phyloP scores from a whole-genome alignment of 345 rosid species.

The Ceriops zippeliana region DNA sequence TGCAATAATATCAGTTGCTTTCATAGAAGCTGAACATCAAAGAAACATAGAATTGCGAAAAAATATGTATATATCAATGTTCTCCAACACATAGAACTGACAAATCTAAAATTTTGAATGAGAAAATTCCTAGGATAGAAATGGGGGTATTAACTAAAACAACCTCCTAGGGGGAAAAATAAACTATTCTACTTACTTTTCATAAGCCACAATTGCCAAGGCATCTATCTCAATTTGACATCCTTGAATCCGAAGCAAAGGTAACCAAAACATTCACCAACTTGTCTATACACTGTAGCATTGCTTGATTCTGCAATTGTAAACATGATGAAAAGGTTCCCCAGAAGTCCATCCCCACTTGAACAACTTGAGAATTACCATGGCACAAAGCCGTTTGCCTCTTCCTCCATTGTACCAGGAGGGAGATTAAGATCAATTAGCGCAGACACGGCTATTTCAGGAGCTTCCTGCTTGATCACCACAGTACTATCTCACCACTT shows the following conservation, averaged over 20 bases:
- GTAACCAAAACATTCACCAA: conserved; percentile 23
- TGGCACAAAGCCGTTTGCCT: conserved; percentile 31
- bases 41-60: conserved; percentile 2
- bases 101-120: conserved; percentile 7
- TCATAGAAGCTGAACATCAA: conserved; percentile 8
- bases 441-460: conserved; percentile 36
- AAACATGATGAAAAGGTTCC: conserved; percentile 17
- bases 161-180: neutral
- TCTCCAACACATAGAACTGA: neutral
- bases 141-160: neutral
- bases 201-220: conserved; percentile 23
- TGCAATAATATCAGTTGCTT: neutral
- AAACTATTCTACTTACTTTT: conserved; percentile 15
- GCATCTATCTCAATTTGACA: conserved; percentile 26
- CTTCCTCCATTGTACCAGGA: conserved; percentile 72
- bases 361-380: conserved; percentile 30
- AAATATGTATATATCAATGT: neutral
- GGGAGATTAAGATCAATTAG: conserved; percentile 91
- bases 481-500: conserved; percentile 46
- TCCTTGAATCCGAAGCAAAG: conserved; percentile 38
- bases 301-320: conserved; percentile 21
- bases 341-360: neutral
- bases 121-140: neutral
- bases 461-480: conserved; percentile 44
- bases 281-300: conserved; percentile 39